Conservation (phyloP, 192 early-diverging fungal species). For the Coemansia sp. region DNA sequence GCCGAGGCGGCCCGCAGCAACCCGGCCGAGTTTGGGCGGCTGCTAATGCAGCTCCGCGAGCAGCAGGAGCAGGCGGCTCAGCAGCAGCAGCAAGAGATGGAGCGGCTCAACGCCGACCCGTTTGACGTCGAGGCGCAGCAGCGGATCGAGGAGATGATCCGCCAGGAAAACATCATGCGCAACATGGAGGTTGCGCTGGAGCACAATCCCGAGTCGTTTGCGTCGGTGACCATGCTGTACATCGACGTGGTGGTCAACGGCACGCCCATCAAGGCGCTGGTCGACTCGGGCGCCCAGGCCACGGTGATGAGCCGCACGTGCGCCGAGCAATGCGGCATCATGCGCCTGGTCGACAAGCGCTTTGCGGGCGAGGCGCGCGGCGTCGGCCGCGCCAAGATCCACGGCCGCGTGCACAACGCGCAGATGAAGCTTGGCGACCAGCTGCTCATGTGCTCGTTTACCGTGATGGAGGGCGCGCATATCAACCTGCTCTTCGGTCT, state of each 20-base stretch:
- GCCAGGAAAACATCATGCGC: slow-evolving; percentile 73
- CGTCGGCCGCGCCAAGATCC: slow-evolving; percentile 93
- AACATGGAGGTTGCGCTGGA: slow-evolving; percentile 89
- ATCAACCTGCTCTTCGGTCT: slow-evolving; percentile 90
- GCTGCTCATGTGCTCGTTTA: slow-evolving; percentile 83
- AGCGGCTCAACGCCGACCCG: slow-evolving; percentile 68
- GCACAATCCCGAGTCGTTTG: slow-evolving; percentile 92
- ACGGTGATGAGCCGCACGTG: slow-evolving; percentile 79
- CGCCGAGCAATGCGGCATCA: slow-evolving; percentile 74
- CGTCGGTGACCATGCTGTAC: slow-evolving; percentile 86
- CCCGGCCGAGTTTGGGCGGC: slow-evolving; percentile 17
- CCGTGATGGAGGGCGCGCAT: slow-evolving; percentile 89
- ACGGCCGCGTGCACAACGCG: slow-evolving; percentile 90
- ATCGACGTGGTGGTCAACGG: slow-evolving; percentile 87
- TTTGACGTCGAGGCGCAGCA: slow-evolving; percentile 89
- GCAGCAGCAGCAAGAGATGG: slow-evolving; percentile 52
- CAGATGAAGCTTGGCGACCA: slow-evolving; percentile 77
- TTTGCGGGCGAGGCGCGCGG: slow-evolving; percentile 89
- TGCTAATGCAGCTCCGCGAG: slow-evolving; percentile 12
- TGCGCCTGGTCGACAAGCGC: slow-evolving; percentile 82
- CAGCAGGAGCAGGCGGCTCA: slow-evolving; percentile 7
- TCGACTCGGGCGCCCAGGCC: slow-evolving; percentile 94
- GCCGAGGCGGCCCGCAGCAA: slow-evolving; percentile 24
- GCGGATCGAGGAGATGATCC: slow-evolving; percentile 87
- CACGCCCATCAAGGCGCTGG: slow-evolving; percentile 84